These are phyloP conservation scores for Yamadazyma mexicana DNA, from an alignment of 1,139 yeast species.

Conservation along the genomic window DNA sequence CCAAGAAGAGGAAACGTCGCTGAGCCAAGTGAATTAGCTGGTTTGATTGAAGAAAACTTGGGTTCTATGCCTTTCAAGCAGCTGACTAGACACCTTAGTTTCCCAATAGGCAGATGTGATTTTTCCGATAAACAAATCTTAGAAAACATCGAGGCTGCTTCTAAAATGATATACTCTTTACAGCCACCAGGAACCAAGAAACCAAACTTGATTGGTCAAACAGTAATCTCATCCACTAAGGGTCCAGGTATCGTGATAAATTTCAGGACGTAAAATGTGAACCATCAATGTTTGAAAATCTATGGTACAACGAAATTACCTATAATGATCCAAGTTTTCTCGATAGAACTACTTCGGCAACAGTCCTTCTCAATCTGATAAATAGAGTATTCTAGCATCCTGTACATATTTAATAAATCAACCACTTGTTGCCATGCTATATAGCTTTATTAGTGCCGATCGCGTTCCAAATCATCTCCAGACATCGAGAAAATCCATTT, in stretches of 20 bases:
- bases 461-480: neutral
- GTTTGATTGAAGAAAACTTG: slow-evolving; percentile 52
- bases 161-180: slow-evolving; percentile 61
- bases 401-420: neutral
- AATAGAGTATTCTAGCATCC: neutral
- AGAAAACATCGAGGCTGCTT: slow-evolving; percentile 69
- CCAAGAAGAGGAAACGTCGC: slow-evolving; percentile 86
- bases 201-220: slow-evolving; percentile 70
- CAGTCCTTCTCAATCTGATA: neutral
- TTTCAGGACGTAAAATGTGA: slow-evolving; percentile 22
- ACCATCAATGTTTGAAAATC: neutral
- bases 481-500: neutral
- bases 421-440: too few species aligned
- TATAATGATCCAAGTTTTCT: too few species aligned
- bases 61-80: slow-evolving; percentile 79
- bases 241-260: slow-evolving; percentile 83
- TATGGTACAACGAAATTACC: slow-evolving; percentile 1
- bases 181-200: slow-evolving; percentile 61
- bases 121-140: slow-evolving; percentile 78
- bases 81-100: slow-evolving; percentile 54
- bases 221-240: slow-evolving; percentile 67
- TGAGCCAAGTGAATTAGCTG: slow-evolving; percentile 49
- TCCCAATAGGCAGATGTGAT: slow-evolving; percentile 77
- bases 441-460: too few species aligned
- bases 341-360: too few species aligned